phyloP scores from a whole-genome alignment of 495 filamentous ascomycete species.

The Terfezia claveryi region DNA sequence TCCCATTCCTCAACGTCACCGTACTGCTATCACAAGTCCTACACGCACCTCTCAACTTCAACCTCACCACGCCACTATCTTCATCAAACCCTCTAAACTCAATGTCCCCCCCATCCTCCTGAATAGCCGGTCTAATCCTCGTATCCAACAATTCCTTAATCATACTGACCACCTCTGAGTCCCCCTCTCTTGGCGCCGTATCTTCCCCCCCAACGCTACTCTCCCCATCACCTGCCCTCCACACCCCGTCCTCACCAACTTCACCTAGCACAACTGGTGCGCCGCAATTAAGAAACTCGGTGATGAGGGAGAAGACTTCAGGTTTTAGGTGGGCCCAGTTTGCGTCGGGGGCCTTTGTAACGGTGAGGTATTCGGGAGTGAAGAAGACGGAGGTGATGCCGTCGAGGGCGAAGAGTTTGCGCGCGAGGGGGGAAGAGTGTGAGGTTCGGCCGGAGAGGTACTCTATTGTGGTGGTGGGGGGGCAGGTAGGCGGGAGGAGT shows the following conservation, averaged over 20 bases:
- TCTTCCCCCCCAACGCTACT: conserved; percentile 22
- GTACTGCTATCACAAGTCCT: conserved; percentile 90
- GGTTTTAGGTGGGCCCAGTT: conserved; percentile 92
- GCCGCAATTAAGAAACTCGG: conserved; percentile 64
- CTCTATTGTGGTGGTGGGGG: conserved; percentile 60
- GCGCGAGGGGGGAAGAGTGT: conserved; percentile 80
- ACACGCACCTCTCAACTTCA: conserved; percentile 85
- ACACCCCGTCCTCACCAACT: conserved; percentile 23
- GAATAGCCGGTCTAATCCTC: conserved; percentile 77
- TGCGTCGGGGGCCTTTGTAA: conserved; percentile 40
- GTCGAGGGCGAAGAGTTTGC: conserved; percentile 71
- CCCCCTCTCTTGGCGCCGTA: conserved; percentile 29
- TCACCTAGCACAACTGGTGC: conserved; percentile 56
- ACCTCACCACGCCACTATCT: conserved; percentile 54
- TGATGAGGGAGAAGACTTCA: conserved; percentile 86
- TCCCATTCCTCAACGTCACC: conserved; percentile 77
- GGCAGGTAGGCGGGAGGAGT: conserved; percentile 54
- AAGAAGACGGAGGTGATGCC: conserved; percentile 84
- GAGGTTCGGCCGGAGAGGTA: conserved; percentile 77
- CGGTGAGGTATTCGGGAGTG: conserved; percentile 85
- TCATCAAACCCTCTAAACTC: conserved; percentile 60
- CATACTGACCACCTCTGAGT: conserved; percentile 87
- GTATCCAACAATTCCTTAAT: conserved; percentile 98
- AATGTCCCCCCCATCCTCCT: conserved; percentile 94
- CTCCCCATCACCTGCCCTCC: no score